Base-by-base conservation (phyloP, 2,329 filamentous ascomycete genomes). In the Gliomastix tumulicola region DNA sequence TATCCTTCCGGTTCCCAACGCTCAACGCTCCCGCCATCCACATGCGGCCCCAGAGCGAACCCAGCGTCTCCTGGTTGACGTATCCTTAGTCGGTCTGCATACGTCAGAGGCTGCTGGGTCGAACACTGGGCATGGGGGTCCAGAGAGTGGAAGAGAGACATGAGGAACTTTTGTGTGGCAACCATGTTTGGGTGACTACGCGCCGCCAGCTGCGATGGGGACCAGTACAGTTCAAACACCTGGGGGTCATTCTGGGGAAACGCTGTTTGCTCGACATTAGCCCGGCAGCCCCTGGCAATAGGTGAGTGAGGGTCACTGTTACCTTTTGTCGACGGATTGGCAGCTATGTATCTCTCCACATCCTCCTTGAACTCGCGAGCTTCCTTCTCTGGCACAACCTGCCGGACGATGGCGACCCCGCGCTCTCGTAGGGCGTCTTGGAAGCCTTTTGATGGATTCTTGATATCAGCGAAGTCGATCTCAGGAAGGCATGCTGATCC, bases 141-240 rank as follows among this genome's bases (percentile, higher is more conserved):
- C 11, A 7, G n/a, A 4, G 31, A 36, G 21, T 40, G 34, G 17
- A 30, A 40, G 21, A 59, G 54, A 7, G 63, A 54, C 66, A 85
- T 78, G 22, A 88, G 68, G 19, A 74, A 73, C 7, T 60, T 61
- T 46, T 88, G 83, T 0, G 76, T 66, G 17, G 60, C 54, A 16
- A 88, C 59, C 43, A 88, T 58, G 41, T 78, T 76, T 1, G 78
- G 73, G 50, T 88, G 79, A 0, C 71, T 61, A n/a, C 84, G 71
- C 4, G 82, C 83, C 44, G 73, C 69, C 30, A 84, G 63, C 53
- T 89, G 84, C 2, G 80, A 65, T 2, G 68, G 66, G 0, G 81
- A 82, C 83, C 83, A 88, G 59, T 88, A 88, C 2, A 88, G 63
- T 53, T 88, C 84, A 49, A 76, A 86, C 6, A 88, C 82, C 31